Base-by-base conservation (phyloP, 306 rosid species). In the Trichosanthes cucumerina region DNA sequence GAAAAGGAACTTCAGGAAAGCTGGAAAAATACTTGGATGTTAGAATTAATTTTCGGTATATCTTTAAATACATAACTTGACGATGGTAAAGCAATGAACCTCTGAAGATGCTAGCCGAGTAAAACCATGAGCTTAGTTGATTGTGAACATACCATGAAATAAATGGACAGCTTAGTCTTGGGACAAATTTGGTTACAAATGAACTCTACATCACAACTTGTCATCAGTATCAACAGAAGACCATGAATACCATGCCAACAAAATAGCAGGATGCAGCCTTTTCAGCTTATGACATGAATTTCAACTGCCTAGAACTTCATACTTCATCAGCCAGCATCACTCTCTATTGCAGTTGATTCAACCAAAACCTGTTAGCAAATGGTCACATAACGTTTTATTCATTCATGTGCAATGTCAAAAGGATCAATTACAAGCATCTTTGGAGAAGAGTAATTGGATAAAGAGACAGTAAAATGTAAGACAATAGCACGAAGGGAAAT, bases 331-430 rank as follows among this genome's bases (percentile, higher is more conserved):
- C 75, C 88, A 39, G 34, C 82, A 75, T 88, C 91, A 85, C 70
- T 78, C 81, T 89, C 95, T 62, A 79, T 56, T 80, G 78, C 31
- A 63, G 79, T 84, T 7, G 83, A 38, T 41, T 92, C 96, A 77
- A 94, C 90, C 14, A 92, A 84, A 79, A 80, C 80, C 97, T 95
- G 95, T 89, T 81, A 83, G 76, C 1, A 82, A 46, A 87, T 44
- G 21, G 33, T 70, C 44, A 44, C 16, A 26, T 13, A 1, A 11
- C 1, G 57, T 41, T 69, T 21, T 43, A n/a, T 69, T 69, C 33
- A 41, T 69, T 21, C 33, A 69, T 21, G 53, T 10, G 75, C 53
- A 41, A 39, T 21, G 18, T 41, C 19, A 41, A 21, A 41, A 69
- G 75, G 18, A 69, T 69, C 19, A 69, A 69, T 69, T 21, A 13